Evolutionary conservation across 176 grass and related monocot genomes (phyloP).

Genomic region (Dactylis glomerata): DNA sequence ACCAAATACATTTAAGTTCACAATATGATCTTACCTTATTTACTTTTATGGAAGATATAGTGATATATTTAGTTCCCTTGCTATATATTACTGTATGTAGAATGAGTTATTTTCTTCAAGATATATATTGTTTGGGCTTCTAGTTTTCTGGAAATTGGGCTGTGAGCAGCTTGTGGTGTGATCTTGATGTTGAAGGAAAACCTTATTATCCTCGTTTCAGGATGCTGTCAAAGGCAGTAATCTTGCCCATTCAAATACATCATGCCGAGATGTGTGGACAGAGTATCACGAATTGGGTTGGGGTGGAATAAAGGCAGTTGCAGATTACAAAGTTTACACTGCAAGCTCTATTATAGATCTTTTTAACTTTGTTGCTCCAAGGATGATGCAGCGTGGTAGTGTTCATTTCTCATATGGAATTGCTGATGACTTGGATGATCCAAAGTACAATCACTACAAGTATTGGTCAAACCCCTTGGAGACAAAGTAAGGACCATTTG

Average conservation of each 20-base stretch:
- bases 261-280: slow-evolving; percentile 95
- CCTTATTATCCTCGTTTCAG: slow-evolving; percentile 39
- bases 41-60: background rate
- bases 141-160: slow-evolving; percentile 14
- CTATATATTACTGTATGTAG: background rate
- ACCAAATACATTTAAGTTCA: background rate
- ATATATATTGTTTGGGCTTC: background rate
- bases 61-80: background rate
- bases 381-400: slow-evolving; percentile 97
- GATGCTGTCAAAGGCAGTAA: slow-evolving; percentile 81
- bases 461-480: slow-evolving; percentile 99
- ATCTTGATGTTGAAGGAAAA: slow-evolving; percentile 1
- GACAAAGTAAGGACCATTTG: slow-evolving; percentile 67
- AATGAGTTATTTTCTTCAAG: slow-evolving; percentile 1
- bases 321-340: slow-evolving; percentile 84
- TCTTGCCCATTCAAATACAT: slow-evolving; percentile 65
- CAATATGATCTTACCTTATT: background rate
- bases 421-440: slow-evolving; percentile 92
- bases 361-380: slow-evolving; percentile 94
- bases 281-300: slow-evolving; percentile 94
- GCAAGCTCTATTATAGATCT: slow-evolving; percentile 74
- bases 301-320: slow-evolving; percentile 90
- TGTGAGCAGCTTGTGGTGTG: background rate
- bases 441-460: slow-evolving; percentile 79
- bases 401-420: slow-evolving; percentile 92